These are phyloP conservation scores for Populus tremula DNA, from an alignment of 345 rosid species.

Conservation along the genomic window DNA sequence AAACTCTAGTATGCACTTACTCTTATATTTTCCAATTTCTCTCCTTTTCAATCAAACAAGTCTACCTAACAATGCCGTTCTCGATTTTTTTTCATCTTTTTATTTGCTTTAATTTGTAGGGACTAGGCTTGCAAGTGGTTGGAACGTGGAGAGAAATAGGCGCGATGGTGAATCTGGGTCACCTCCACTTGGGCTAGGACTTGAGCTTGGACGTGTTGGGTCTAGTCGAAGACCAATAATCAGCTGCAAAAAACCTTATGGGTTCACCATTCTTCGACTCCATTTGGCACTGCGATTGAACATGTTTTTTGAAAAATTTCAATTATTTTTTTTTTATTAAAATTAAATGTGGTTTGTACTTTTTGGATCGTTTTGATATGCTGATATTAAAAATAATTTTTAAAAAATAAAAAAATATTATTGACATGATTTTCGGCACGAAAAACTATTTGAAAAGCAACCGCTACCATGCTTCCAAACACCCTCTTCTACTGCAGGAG, in stretches of 20 bases:
- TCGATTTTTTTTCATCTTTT: neutral
- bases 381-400: too few species aligned
- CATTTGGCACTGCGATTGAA: too few species aligned
- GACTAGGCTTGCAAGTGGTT: slow-evolving; percentile 12
- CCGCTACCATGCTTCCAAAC: too few species aligned
- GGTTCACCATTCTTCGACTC: slow-evolving; percentile 43
- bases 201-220: slow-evolving; percentile 41
- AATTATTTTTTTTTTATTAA: too few species aligned
- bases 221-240: neutral
- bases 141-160: slow-evolving; percentile 27
- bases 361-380: too few species aligned
- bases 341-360: too few species aligned
- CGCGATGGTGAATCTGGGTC: slow-evolving; percentile 18
- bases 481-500: slow-evolving; percentile 37
- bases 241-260: slow-evolving; percentile 9
- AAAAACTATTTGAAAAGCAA: too few species aligned
- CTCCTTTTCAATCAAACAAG: neutral
- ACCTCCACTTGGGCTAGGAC: slow-evolving; percentile 34
- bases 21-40: neutral
- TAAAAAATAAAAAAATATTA: too few species aligned
- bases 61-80: neutral
- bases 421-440: too few species aligned
- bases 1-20: neutral
- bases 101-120: slow-evolving; percentile 9
- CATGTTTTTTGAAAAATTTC: too few species aligned